phyloP scores from a whole-genome alignment of 2,329 filamentous ascomycete genomes.

The Alternaria dauci region DNA sequence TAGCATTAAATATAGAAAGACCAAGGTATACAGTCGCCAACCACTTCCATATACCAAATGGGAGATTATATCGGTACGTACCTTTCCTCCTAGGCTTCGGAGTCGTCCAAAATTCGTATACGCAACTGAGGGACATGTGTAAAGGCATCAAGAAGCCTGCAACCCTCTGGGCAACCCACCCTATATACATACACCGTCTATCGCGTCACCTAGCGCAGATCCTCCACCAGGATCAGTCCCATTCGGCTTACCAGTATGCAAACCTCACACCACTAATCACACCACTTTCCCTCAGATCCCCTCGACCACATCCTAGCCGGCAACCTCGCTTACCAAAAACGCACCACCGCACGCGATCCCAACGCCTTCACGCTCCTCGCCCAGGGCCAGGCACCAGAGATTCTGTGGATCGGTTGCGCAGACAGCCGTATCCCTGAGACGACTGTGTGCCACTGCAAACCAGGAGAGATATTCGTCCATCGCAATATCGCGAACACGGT shows the following conservation, averaged over 20 bases:
- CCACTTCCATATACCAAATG: not conserved
- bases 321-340: slow-evolving; percentile 75
- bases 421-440: slow-evolving; percentile 87
- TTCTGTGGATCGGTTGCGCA: slow-evolving; percentile 86
- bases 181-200: not conserved
- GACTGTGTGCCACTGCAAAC: slow-evolving; percentile 77
- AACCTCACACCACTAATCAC: slow-evolving; percentile 29
- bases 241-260: not conserved
- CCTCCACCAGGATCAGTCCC: not conserved
- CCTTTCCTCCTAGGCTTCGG: not conserved
- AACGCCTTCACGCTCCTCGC: slow-evolving; percentile 74
- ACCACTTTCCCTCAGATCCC: slow-evolving; percentile 54
- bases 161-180: not conserved
- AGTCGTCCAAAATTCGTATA: not conserved
- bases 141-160: not conserved
- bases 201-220: not conserved
- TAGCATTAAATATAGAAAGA: not conserved
- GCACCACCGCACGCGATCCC: slow-evolving; percentile 71
- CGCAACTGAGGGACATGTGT: not conserved
- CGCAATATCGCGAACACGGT: slow-evolving; percentile 83
- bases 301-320: slow-evolving; percentile 70
- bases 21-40: not conserved
- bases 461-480: slow-evolving; percentile 87
- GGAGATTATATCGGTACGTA: not conserved
- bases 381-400: slow-evolving; percentile 70